phyloP scores from a whole-genome alignment of 805 yeast species.

The Phaffomyces thermotolerans region DNA sequence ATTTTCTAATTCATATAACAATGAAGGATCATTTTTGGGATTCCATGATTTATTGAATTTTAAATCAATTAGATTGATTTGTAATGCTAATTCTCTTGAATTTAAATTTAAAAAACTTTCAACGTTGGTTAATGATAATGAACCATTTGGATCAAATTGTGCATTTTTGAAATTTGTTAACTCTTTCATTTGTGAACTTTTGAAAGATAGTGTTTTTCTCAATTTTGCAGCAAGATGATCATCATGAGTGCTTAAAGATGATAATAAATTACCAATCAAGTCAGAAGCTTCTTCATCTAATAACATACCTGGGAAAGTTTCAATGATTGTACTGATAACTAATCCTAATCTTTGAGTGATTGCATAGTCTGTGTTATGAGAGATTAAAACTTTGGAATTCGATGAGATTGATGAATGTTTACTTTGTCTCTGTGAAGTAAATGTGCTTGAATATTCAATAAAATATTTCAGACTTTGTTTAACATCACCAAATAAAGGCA shows the following conservation, averaged over 20 bases:
- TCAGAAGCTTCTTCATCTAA: constrained; percentile 57
- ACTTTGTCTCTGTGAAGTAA: constrained; percentile 23
- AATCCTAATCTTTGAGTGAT: constrained; percentile 45
- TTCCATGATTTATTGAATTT: constrained; percentile 67
- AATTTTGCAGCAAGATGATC: constrained; percentile 41
- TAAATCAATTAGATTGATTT: constrained; percentile 61
- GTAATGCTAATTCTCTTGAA: constrained; percentile 48
- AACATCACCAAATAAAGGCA: constrained; percentile 50
- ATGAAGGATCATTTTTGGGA: constrained; percentile 69
- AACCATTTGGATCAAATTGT: constrained; percentile 16
- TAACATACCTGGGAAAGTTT: constrained; percentile 60
- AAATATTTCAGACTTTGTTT: constrained; percentile 37
- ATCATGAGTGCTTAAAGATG: constrained; percentile 40
- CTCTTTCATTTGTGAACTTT: constrained; percentile 39
- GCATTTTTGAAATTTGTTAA: constrained; percentile 25
- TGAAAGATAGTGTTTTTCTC: constrained; percentile 43
- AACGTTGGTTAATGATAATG: constrained; percentile 25
- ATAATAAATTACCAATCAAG: constrained; percentile 46
- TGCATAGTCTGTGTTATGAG: constrained; percentile 28
- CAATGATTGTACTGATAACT: constrained; percentile 49
- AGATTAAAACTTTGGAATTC: constrained; percentile 18
- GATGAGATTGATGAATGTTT: constrained; percentile 9
- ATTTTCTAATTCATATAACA: constrained; percentile 44
- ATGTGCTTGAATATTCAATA: constrained; percentile 32
- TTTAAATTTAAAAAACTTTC: constrained; percentile 50